Percentiles rank a stretch among this genome's conserved stretches.
Evolutionary conservation across 495 filamentous ascomycete genomes (phyloP).

Genomic region (Neurospora tetraspora): DNA sequence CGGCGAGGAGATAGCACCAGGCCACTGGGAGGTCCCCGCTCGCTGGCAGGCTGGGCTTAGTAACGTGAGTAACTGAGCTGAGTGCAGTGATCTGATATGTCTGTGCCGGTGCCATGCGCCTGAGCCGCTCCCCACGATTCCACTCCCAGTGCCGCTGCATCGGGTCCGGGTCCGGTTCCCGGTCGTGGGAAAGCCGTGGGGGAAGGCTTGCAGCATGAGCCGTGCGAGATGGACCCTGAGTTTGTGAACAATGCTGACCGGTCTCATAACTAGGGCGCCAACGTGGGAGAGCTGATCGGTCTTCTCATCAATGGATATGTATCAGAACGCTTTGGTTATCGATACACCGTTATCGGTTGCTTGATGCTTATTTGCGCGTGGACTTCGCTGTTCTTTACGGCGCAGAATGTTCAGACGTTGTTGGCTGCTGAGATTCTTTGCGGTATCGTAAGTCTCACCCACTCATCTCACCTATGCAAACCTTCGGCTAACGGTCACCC

Average conservation of each 20-base stretch:
- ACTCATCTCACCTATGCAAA: constrained; percentile 8
- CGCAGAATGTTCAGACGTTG: constrained; percentile 55
- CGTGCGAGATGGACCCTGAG: not conserved
- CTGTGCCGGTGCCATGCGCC: not conserved
- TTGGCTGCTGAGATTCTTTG: constrained; percentile 67
- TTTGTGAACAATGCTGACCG: not conserved
- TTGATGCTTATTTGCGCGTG: constrained; percentile 56
- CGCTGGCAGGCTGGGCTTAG: constrained; percentile 70
- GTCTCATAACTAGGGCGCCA: constrained; percentile 17
- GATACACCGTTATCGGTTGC: constrained; percentile 59
- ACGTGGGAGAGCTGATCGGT: constrained; percentile 62
- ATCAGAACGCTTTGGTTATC: constrained; percentile 65
- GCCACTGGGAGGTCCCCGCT: constrained; percentile 58
- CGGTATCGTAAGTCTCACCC: constrained; percentile 40
- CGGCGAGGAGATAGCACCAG: constrained; percentile 44
- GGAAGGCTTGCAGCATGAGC: not conserved
- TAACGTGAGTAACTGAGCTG: constrained; percentile 39
- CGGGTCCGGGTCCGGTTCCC: not conserved
- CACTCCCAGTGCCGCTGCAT: not conserved
- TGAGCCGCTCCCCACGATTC: not conserved
- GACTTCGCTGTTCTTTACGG: constrained; percentile 70
- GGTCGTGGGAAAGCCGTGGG: not conserved
- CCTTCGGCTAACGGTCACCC: not conserved
- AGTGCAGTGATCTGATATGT: not conserved
- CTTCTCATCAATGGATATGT: constrained; percentile 67